Evolutionary conservation across 306 rosid species (phyloP).

Genomic region (Begonia peltatifolia): DNA sequence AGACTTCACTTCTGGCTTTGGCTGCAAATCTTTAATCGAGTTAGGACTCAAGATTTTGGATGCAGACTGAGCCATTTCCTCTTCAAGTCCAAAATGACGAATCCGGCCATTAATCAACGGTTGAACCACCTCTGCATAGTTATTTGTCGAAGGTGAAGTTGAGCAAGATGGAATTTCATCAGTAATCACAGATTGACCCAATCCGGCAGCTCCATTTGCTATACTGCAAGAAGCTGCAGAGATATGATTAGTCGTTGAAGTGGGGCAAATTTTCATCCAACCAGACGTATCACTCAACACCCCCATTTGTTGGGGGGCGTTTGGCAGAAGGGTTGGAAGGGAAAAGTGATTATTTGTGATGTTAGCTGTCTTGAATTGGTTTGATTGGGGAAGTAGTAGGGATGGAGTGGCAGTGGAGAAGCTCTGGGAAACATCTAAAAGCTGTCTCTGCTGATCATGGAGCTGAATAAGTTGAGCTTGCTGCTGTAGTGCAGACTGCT

Average conservation of each 20-base stretch:
- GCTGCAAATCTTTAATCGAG: conserved; percentile 45
- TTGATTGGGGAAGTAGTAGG: conserved; percentile 30
- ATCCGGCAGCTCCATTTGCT: conserved; percentile 36
- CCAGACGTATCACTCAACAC: conserved; percentile 38
- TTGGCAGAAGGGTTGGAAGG: conserved; percentile 43
- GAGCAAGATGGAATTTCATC: conserved; percentile 90
- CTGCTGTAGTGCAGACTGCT: conserved; percentile 51
- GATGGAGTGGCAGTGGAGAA: conserved; percentile 27
- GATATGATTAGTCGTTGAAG: conserved; percentile 32
- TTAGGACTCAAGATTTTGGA: conserved; percentile 40
- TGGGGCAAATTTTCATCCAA: conserved; percentile 29
- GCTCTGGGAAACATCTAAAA: conserved; percentile 45
- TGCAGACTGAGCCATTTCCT: conserved; percentile 76
- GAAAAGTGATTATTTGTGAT: conserved; percentile 31
- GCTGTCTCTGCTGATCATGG: conserved; percentile 70
- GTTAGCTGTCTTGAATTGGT: conserved; percentile 28
- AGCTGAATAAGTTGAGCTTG: conserved; percentile 47
- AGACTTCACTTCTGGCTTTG: conserved; percentile 59
- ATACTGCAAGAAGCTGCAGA: conserved; percentile 33
- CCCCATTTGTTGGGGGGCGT: conserved; percentile 52
- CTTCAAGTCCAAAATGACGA: conserved; percentile 31
- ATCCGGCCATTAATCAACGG: conserved; percentile 29
- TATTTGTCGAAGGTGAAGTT: conserved; percentile 88
- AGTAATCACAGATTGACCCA: conserved; percentile 63
- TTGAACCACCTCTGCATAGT: conserved; percentile 43